Evolutionary conservation across 352 stramenopile genomes (phyloP), one percentile per base, ranked within the genome.

Genomic region (Phytophthora citrophthora): DNA sequence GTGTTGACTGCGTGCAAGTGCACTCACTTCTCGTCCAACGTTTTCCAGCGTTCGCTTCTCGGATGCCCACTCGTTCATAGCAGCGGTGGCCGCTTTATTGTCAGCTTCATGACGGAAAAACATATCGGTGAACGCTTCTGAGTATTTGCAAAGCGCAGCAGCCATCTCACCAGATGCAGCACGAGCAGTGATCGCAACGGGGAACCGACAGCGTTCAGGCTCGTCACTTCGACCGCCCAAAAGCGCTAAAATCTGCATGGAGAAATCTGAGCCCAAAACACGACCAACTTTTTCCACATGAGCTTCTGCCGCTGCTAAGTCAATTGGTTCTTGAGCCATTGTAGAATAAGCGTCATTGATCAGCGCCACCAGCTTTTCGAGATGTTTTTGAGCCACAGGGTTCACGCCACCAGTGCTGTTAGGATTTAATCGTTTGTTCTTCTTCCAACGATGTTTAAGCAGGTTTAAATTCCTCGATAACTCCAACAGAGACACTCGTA

Each of bases 331-430:
- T 27, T 90, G 64, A 0, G 81, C 78, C 13, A 80, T 86, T 3
- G 58, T 56, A 7, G 79, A 71, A 49, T 94, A 94, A 5, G 81
- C 86, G n/a, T 93, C 81, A 49, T 88, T 86, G 38, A 94, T 74
- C 50, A 91, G 74, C 1, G 67, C 40, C 20, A 89, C 64, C 8
- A 94, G 64, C 23, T 90, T 91, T 5, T 94, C 81, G 10, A 94
- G 51, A 56, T 92, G 85, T 12, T 82, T 74, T 43, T 79, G 82
- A 13, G 88, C 81, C 8, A 90, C 64, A 0, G 73, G 64, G 48
- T 91, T 90, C 18, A 85, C 61, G 47, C 32, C 57, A 9, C 27
- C 45, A 18, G 52, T 31, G 4, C 65, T 72, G 46, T 73, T 68
- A 2, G 59, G 46, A 34, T 74, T 80, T n/a, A 82, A 67, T 32